Conservation (phyloP, 208 protist species). For the Novymonas esmeraldas region DNA sequence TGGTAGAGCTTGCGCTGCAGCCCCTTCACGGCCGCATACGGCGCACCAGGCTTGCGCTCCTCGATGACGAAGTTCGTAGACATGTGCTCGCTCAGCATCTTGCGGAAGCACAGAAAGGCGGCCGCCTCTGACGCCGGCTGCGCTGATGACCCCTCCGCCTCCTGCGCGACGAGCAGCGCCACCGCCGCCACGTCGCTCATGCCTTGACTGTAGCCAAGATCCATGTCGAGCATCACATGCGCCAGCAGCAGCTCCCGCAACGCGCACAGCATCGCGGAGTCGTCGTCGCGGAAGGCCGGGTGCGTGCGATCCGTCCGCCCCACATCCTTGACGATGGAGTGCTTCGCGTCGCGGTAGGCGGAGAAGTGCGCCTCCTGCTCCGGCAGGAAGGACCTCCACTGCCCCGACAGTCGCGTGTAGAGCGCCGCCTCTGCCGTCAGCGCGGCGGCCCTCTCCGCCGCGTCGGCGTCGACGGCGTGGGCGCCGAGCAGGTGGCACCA, state of each 20-base stretch:
- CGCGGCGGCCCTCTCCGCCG: constrained; percentile 34
- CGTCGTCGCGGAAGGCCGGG: constrained; percentile 47
- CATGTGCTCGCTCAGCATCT: constrained; percentile 56
- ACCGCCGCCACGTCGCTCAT: constrained; percentile 89
- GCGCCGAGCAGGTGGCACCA: constrained; percentile 79
- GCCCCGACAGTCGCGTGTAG: constrained; percentile 63
- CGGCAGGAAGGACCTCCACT: constrained; percentile 78
- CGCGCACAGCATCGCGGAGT: constrained; percentile 45
- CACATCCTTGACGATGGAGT: constrained; percentile 89
- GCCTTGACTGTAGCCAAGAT: constrained; percentile 91
- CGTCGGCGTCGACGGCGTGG: constrained; percentile 44
- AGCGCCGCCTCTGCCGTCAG: constrained; percentile 33
- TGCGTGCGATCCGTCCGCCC: constrained; percentile 78
- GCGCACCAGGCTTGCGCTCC: constrained; percentile 20
- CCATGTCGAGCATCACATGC: constrained; percentile 90
- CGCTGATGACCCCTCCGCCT: constrained; percentile 12
- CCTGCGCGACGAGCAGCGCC: constrained; percentile 53
- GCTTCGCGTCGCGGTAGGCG: constrained; percentile 54
- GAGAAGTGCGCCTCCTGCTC: constrained; percentile 73
- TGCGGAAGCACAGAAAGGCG: constrained; percentile 31
- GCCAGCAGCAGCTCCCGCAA: constrained; percentile 81
- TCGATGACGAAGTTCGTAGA: constrained; percentile 64
- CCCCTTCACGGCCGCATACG: constrained; percentile 29
- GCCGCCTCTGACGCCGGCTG: constrained; percentile 17
- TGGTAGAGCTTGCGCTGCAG: constrained; percentile 55